Conservation (phyloP, 75 land plant species). For the Azolla pinnata region DNA sequence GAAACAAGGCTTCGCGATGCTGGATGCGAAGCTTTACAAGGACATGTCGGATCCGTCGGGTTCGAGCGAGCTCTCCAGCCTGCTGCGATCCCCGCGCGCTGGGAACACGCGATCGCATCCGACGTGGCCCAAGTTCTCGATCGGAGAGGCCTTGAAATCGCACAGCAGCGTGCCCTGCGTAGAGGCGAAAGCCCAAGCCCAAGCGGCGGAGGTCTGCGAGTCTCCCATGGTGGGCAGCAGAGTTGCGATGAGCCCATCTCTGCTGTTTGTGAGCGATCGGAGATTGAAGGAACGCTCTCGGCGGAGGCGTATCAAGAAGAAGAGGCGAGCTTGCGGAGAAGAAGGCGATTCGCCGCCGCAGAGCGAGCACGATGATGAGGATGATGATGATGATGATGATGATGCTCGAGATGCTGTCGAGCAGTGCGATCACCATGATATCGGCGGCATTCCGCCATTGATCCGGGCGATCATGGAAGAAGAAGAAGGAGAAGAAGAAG, state of each 20-base stretch:
- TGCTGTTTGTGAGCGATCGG: slow-evolving; percentile 7
- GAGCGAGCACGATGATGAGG: neutral
- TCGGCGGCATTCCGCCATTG: slow-evolving; percentile 5
- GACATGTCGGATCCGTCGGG: neutral
- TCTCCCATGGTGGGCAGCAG: slow-evolving; percentile 11
- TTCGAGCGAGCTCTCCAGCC: neutral
- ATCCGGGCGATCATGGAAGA: slow-evolving; percentile 6
- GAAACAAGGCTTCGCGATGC: neutral
- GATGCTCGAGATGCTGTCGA: neutral
- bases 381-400: neutral
- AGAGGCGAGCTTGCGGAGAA: neutral
- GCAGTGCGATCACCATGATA: neutral
- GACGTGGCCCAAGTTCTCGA: neutral
- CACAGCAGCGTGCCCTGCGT: neutral
- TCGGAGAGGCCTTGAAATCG: neutral
- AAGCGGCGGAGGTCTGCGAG: slow-evolving; percentile 1
- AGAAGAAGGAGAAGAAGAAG: too few relatives aligned
- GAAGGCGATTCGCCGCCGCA: neutral
- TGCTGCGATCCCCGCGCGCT: neutral
- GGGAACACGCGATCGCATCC: too few relatives aligned
- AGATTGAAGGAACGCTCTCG: slow-evolving; percentile 11
- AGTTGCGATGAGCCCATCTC: slow-evolving; percentile 1
- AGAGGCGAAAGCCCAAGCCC: neutral
- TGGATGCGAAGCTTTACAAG: neutral
- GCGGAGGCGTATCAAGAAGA: slow-evolving; percentile 3